Evolutionary conservation across 1,284 basidiomycete species (phyloP).

Genomic region (Irpex sp.): DNA sequence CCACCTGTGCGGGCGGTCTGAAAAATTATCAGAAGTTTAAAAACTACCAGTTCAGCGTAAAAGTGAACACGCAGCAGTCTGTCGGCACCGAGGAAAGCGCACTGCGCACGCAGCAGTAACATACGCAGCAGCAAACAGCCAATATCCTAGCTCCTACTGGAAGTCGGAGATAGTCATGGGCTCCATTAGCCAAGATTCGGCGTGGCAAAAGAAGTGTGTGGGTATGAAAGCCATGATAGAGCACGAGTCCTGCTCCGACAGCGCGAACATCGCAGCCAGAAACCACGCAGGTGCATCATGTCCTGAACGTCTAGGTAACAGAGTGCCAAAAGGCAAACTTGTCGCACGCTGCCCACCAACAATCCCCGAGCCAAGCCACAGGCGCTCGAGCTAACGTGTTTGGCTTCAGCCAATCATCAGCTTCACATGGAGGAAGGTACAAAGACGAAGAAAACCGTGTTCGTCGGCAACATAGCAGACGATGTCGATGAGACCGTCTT

Average conservation of each 20-base stretch:
- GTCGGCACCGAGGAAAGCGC: neutral
- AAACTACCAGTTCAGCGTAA: neutral
- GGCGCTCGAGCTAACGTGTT: conserved; percentile 1
- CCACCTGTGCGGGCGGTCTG: neutral
- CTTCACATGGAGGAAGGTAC: conserved; percentile 70
- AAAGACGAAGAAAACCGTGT: conserved; percentile 78
- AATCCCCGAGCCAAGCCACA: neutral
- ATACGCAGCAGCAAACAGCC: neutral
- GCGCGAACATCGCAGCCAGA: neutral
- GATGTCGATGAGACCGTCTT: conserved; percentile 69
- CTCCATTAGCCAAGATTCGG: neutral
- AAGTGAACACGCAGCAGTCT: neutral
- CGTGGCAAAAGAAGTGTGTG: neutral
- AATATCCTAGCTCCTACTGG: neutral
- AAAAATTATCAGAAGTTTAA: neutral
- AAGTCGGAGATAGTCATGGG: neutral
- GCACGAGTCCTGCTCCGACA: neutral
- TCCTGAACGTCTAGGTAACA: neutral
- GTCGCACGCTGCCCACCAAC: neutral
- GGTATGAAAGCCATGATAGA: neutral
- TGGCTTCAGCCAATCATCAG: neutral
- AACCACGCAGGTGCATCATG: neutral
- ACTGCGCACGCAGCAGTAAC: neutral
- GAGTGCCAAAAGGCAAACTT: neutral
- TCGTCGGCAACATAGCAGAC: conserved; percentile 73